Base-by-base conservation (phyloP, 2,329 filamentous ascomycete species). In the Neopestalotiopsis rosae region DNA sequence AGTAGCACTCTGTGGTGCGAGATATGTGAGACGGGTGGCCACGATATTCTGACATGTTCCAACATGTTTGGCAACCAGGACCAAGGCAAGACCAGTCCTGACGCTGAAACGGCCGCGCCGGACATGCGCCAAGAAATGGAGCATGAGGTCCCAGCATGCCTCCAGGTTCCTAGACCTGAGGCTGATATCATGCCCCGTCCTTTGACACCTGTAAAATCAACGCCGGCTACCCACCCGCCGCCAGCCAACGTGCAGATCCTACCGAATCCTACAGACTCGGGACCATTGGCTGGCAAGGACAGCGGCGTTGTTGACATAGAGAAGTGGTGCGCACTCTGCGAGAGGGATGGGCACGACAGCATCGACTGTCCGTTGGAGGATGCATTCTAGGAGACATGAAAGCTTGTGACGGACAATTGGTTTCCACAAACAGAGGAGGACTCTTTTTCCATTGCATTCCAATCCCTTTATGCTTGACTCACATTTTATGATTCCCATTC, bases 271-370 rank as follows among this genome's bases (percentile, higher is more conserved):
- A 88, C 89, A 84, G 90, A 90, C 66, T 86, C 85, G 66, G 90
- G 89, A 2, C 91, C 93, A 1, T 87, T 94, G 30, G 91, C 93
- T 4, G 93, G 93, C 66, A 95, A 94, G 82, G 89, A 91, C 72
- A 94, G 90, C 67, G 92, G 92, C 1, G 83, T 93, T 61, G 86
- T 95, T 72, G 94, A 98, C 76, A 89, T 91, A 67, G 89, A 91
- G 71, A 98, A 97, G 82, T 99, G 96, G 96, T 99, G 96, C 81
- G 96, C 96, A 17, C 86, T 98, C 59, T 99, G 96, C 79, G 96
- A 99, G 84, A 90, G 94, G 71, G 96, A 99, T 76, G 96, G 96
- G 14, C 96, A 99, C 79, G 93, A 98, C 81, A 98, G 95, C 77
- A 95, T 97, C 70, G 94, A 97, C 80, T 97, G 95, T 81, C 94